Conservation (phyloP, 2,329 filamentous ascomycete genomes). For the Calonectria pseudoreteaudii region DNA sequence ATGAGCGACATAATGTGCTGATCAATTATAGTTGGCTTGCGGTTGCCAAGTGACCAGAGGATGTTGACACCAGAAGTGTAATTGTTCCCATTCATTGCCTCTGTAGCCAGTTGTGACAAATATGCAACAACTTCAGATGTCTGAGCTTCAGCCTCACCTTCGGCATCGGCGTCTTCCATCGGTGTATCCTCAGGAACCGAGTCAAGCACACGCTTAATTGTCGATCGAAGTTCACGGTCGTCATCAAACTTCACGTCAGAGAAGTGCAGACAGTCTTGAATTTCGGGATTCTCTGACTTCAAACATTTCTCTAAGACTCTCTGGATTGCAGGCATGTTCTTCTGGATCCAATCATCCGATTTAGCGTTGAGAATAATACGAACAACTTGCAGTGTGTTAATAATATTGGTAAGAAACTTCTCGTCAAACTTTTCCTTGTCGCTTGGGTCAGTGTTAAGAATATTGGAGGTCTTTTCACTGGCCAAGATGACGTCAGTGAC, state of each 20-base stretch:
- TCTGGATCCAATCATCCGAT: slow-evolving; percentile 89
- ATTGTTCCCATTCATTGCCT: slow-evolving; percentile 83
- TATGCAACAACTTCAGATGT: slow-evolving; percentile 90
- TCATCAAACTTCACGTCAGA: slow-evolving; percentile 77
- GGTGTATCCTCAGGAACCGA: slow-evolving; percentile 82
- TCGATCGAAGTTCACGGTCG: slow-evolving; percentile 77
- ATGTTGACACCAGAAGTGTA: slow-evolving; percentile 93
- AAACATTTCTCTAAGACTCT: slow-evolving; percentile 91
- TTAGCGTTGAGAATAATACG: slow-evolving; percentile 91
- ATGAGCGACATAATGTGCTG: slow-evolving; percentile 88
- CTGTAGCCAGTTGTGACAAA: slow-evolving; percentile 86
- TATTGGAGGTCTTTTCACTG: slow-evolving; percentile 78
- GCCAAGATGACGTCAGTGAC: slow-evolving; percentile 88
- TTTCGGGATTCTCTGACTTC: slow-evolving; percentile 88
- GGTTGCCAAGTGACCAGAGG: slow-evolving; percentile 89
- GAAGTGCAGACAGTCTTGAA: slow-evolving; percentile 91
- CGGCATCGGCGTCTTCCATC: slow-evolving; percentile 83
- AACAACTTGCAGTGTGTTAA: slow-evolving; percentile 94
- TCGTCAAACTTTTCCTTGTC: slow-evolving; percentile 83
- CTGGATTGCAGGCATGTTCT: slow-evolving; percentile 81
- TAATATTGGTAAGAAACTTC: slow-evolving; percentile 86
- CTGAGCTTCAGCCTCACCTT: slow-evolving; percentile 83
- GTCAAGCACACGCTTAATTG: slow-evolving; percentile 85
- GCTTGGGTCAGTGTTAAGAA: slow-evolving; percentile 68
- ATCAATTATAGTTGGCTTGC: slow-evolving; percentile 89